Conservation (phyloP, 352 stramenopile genomes). For the Nothophytophthora sp. region DNA sequence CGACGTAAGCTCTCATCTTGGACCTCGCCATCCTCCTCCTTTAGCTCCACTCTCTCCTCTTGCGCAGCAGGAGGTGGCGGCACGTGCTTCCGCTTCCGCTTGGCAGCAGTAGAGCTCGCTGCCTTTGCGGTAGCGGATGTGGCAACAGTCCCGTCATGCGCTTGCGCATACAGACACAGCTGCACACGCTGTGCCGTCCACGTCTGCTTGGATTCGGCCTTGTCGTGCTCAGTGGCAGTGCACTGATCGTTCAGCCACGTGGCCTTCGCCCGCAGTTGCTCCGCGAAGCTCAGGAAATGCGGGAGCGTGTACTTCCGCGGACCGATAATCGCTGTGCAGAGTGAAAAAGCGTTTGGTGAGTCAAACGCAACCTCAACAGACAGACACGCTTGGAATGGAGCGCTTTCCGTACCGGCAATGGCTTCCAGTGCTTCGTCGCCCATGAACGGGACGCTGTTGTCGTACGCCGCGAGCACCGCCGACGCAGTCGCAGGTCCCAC, state of each 20-base stretch:
- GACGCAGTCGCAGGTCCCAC: slow-evolving; percentile 79
- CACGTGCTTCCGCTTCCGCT: slow-evolving; percentile 19
- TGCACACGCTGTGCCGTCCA: slow-evolving; percentile 77
- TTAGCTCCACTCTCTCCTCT: slow-evolving; percentile 6
- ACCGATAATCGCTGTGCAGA: slow-evolving; percentile 56
- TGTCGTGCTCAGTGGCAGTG: slow-evolving; percentile 22
- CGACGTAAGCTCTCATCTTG: slow-evolving; percentile 14
- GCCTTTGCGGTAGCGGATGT: slow-evolving; percentile 4
- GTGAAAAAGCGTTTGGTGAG: slow-evolving; percentile 6
- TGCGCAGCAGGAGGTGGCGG: slow-evolving; percentile 3
- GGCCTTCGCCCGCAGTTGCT: slow-evolving; percentile 55
- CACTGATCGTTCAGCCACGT: slow-evolving; percentile 52
- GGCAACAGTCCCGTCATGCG: slow-evolving; percentile 13
- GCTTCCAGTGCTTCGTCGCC: slow-evolving; percentile 78
- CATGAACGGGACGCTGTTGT: slow-evolving; percentile 75
- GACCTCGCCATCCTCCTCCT: slow-evolving; percentile 4
- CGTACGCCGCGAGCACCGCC: slow-evolving; percentile 69
- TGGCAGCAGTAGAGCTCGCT: slow-evolving; percentile 12
- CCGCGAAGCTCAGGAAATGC: slow-evolving; percentile 67
- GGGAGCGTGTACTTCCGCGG: slow-evolving; percentile 77
- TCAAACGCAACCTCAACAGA: slow-evolving; percentile 1
- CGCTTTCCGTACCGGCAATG: slow-evolving; percentile 39
- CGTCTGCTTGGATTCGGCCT: slow-evolving; percentile 8
- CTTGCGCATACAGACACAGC: slow-evolving; percentile 65
- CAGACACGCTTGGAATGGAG: too few species aligned